These are phyloP conservation scores for Penicillium sp. DNA, from an alignment of 2,329 filamentous ascomycete species.

Conservation along the genomic window DNA sequence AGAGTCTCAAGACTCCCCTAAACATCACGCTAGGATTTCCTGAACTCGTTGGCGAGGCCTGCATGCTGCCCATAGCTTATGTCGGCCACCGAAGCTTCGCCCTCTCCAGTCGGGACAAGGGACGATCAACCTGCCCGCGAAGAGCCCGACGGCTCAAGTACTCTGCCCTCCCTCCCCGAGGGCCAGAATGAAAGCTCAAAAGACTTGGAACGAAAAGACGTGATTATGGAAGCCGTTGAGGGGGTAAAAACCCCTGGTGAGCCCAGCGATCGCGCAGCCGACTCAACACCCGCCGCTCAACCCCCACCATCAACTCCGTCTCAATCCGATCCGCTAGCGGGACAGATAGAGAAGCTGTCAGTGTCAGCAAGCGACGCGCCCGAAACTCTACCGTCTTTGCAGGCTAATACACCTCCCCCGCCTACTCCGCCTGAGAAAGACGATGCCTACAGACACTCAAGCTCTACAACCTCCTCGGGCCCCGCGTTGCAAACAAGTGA, in stretches of 20 bases:
- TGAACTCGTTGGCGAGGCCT: constrained; percentile 16
- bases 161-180: constrained; percentile 18
- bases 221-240: constrained; percentile 9
- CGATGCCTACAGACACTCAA: constrained; percentile 51
- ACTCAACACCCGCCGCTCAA: constrained; percentile 7
- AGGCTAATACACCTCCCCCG: constrained; percentile 29
- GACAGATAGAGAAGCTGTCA: constrained; percentile 32
- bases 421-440: constrained; percentile 53
- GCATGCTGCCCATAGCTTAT: constrained; percentile 47
- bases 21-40: constrained; percentile 7
- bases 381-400: constrained; percentile 14
- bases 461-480: constrained; percentile 45
- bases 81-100: constrained; percentile 31
- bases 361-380: constrained; percentile 24
- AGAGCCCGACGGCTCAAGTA: constrained; percentile 24
- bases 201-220: constrained; percentile 12
- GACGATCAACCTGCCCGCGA: constrained; percentile 24
- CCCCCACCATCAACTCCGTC: constrained; percentile 11
- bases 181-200: constrained; percentile 19
- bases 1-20: constrained; percentile 23
- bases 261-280: constrained; percentile 2
- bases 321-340: constrained; percentile 25
- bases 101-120: constrained; percentile 25
- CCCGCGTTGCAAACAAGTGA: constrained; percentile 41
- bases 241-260: constrained; percentile 2